Conservation (phyloP, 202 grass and related monocot genomes). For the Setaria viridis region DNA sequence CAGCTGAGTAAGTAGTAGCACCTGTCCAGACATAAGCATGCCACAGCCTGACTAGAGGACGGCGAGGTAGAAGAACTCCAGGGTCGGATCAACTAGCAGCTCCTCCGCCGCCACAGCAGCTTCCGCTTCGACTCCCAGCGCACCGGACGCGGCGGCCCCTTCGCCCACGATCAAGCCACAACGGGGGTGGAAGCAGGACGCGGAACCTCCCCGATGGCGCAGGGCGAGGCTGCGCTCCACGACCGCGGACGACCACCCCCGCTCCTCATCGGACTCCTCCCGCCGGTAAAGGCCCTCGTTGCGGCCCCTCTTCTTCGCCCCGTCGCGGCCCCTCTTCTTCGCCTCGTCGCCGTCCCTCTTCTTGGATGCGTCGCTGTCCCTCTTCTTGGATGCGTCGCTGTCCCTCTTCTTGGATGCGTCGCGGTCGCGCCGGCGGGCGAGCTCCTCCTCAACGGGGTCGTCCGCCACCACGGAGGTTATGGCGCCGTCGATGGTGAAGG, state of each 20-base stretch:
- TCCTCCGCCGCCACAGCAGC: not conserved
- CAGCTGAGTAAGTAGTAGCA: not conserved
- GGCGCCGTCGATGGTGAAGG: too few relatives aligned
- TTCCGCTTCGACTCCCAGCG: not conserved
- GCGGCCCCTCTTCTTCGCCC: not conserved
- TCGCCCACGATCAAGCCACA: not conserved
- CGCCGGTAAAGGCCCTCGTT: too few relatives aligned
- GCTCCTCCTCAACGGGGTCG: not conserved
- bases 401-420: too few relatives aligned
- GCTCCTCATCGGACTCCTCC: not conserved
- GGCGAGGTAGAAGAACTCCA: conserved; percentile 2
- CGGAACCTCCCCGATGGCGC: not conserved
- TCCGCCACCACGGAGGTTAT: too few relatives aligned
- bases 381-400: not conserved
- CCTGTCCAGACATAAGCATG: not conserved
- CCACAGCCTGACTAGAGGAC: not conserved
- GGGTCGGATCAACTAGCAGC: not conserved
- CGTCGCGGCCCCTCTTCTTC: too few relatives aligned
- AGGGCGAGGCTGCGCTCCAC: conserved; percentile 13
- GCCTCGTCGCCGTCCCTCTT: too few relatives aligned
- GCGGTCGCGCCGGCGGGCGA: not conserved
- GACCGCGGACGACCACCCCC: conserved; percentile 18
- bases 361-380: too few relatives aligned
- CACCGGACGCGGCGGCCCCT: not conserved
- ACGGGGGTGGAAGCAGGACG: not conserved